Conservation (phyloP, 192 early-diverging fungal genomes). For the Coemansia sp. region DNA sequence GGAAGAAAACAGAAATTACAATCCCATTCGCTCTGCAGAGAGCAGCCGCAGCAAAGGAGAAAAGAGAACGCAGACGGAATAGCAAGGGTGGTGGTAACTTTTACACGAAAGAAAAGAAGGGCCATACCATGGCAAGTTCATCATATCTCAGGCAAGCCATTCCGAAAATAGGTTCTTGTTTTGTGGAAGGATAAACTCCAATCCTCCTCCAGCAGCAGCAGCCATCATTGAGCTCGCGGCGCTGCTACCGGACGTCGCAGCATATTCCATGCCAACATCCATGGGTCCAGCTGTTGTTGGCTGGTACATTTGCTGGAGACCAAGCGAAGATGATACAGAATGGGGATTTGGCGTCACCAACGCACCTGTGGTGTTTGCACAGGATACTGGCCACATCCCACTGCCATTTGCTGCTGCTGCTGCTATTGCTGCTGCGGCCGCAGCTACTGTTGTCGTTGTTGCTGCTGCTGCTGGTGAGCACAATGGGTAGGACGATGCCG, state of each 20-base stretch:
- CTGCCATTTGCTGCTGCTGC: background rate
- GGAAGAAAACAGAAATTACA: constrained; percentile 9
- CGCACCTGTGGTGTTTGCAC: background rate
- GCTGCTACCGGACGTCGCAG: background rate
- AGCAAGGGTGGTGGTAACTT: background rate
- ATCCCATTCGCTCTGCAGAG: background rate
- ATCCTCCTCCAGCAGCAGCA: background rate
- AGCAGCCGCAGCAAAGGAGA: background rate
- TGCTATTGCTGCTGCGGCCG: background rate
- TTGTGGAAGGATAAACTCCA: constrained; percentile 23
- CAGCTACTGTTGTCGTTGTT: background rate
- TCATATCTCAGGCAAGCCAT: constrained; percentile 27
- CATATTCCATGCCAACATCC: background rate
- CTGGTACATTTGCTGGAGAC: constrained; percentile 8
- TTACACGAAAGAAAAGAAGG: background rate
- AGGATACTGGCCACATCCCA: background rate
- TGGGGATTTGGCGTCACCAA: background rate
- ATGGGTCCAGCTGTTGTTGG: background rate
- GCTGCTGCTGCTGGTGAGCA: background rate
- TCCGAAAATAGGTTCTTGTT: constrained; percentile 24
- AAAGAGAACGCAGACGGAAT: background rate
- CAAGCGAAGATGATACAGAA: background rate
- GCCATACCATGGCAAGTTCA: background rate
- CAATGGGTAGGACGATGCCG: constrained; percentile 8
- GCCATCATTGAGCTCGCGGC: background rate